These are phyloP conservation scores for Aspergillus ellipticus DNA, from an alignment of 495 filamentous ascomycete species.

Conservation along the genomic window DNA sequence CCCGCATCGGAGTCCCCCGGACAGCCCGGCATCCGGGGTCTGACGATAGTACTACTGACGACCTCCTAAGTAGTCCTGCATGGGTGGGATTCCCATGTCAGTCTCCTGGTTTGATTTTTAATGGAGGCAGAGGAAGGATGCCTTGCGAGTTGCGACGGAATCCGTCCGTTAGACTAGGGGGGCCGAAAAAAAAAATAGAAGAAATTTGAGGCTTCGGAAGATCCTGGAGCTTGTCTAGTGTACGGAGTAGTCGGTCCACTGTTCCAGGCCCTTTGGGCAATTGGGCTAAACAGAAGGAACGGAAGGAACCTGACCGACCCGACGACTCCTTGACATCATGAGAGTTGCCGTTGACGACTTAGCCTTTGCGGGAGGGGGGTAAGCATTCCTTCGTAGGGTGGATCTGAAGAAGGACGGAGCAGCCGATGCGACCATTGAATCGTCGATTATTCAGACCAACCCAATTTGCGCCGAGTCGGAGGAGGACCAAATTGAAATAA, in stretches of 20 bases:
- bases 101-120: too few species aligned
- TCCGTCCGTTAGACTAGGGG: neutral
- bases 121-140: too few species aligned
- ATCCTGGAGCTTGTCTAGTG: neutral
- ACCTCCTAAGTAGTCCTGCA: neutral
- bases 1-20: neutral
- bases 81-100: too few species aligned
- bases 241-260: neutral
- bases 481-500: neutral
- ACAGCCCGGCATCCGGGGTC: neutral
- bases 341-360: neutral
- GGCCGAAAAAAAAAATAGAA: neutral
- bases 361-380: neutral
- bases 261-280: too few species aligned
- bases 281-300: too few species aligned
- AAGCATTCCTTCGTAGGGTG: neutral
- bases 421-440: neutral
- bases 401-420: neutral
- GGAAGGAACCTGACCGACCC: neutral
- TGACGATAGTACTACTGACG: too few species aligned
- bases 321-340: neutral
- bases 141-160: neutral
- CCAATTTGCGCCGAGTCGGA: neutral
- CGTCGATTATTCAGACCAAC: neutral
- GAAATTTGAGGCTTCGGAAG: neutral